phyloP scores from a whole-genome alignment of 2,329 filamentous ascomycete genomes.

The Fusarium decemcellulare region DNA sequence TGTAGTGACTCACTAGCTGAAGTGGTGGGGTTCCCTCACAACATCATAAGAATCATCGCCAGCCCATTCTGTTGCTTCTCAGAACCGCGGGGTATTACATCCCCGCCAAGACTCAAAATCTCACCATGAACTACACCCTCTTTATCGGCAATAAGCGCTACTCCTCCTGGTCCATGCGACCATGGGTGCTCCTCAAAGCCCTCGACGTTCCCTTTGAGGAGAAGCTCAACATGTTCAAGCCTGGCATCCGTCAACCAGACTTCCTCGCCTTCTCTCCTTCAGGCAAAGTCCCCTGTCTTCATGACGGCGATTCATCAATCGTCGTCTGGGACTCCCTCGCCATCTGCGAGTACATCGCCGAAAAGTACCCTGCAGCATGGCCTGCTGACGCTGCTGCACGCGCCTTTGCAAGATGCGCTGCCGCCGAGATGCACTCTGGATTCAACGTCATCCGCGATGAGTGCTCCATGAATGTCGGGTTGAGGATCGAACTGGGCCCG shows the following conservation, averaged over 20 bases:
- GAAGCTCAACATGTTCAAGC: constrained; percentile 53
- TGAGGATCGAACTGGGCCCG: constrained; percentile 52
- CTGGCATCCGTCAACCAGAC: constrained; percentile 49
- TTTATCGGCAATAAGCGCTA: constrained; percentile 62
- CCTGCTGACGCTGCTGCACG: constrained; percentile 55
- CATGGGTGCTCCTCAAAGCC: constrained; percentile 61
- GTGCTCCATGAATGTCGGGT: constrained; percentile 59
- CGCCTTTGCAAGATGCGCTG: constrained; percentile 59
- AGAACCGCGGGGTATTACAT: not conserved
- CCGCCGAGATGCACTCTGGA: constrained; percentile 63
- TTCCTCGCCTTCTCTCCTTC: constrained; percentile 57
- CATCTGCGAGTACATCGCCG: constrained; percentile 63
- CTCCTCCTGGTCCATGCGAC: constrained; percentile 62
- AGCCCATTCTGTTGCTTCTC: not conserved
- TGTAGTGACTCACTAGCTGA: constrained; percentile 14
- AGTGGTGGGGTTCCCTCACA: constrained; percentile 6
- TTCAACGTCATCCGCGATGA: constrained; percentile 58
- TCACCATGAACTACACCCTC: constrained; percentile 55
- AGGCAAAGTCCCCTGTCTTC: constrained; percentile 59
- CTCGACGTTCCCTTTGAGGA: constrained; percentile 60
- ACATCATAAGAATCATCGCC: constrained; percentile 23
- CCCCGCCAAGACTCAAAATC: not conserved
- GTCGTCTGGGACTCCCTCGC: constrained; percentile 63
- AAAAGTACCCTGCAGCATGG: constrained; percentile 59
- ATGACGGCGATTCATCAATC: constrained; percentile 48